phyloP scores from a whole-genome alignment of 2,329 filamentous ascomycete species.

The Penicillium sclerotiorum region DNA sequence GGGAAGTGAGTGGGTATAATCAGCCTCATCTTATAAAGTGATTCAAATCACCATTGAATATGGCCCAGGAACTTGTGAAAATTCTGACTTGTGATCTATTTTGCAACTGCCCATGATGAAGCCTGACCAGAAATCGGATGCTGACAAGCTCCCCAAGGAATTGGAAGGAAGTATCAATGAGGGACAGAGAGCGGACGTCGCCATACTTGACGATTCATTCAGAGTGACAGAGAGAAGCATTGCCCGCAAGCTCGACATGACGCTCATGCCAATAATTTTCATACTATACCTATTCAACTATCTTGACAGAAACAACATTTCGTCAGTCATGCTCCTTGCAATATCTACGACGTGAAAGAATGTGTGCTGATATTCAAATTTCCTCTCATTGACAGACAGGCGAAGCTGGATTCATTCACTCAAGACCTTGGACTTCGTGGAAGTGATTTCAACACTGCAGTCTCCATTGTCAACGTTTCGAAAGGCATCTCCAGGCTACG shows the following conservation, averaged over 20 bases:
- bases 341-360: no score
- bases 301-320: background rate
- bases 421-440: background rate
- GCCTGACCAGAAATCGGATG: background rate
- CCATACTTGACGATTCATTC: background rate
- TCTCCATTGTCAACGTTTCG: conserved; percentile 3
- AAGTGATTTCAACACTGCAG: background rate
- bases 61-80: background rate
- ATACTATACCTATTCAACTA: background rate
- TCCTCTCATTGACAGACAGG: background rate
- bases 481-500: no score
- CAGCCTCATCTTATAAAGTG: background rate
- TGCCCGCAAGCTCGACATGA: background rate
- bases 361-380: no score
- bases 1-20: background rate
- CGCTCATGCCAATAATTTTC: background rate
- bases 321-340: background rate
- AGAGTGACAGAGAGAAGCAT: background rate
- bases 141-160: background rate
- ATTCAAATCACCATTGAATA: background rate
- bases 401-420: background rate
- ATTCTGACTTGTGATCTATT: background rate
- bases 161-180: background rate
- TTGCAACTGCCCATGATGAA: background rate
- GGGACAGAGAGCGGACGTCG: background rate